Evolutionary conservation across 2,329 filamentous ascomycete genomes (phyloP), one percentile per base, ranked within the genome.

Genomic region (Aspergillus brunneoviolaceus): DNA sequence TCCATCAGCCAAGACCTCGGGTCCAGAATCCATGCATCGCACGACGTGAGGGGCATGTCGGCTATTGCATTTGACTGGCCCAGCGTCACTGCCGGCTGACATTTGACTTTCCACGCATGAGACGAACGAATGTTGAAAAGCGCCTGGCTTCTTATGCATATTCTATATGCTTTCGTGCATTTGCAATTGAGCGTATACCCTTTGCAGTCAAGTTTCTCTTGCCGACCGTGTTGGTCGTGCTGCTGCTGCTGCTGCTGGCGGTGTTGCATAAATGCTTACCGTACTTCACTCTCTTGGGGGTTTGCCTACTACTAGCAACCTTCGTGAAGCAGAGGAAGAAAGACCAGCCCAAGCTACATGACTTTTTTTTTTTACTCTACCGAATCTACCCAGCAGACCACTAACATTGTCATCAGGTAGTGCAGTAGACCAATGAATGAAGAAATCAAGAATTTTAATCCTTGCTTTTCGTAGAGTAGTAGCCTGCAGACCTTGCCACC

Each of bases 151-250:
- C 39, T 49, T 52, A 48, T 60, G 64, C 65, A 67, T 60, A 66
- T 63, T 65, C 63, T 63, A 67, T 60, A 66, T 63, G 64, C 65
- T 47, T 55, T 55, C n/a, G 42, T 55, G 53, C 53, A 55, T 55
- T 66, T 64, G 42, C 42, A 47, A 69, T 61, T 58, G 63, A 72
- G 70, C 69, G 70, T 70, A 71, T 71, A 71, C 69, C 70, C 68
- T 64, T 67, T 51, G 49, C 27, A 59, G 49, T 47, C 53, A 55
- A 19, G 16, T 16, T 45, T 45, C 16, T 19, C 39, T 45, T 45
- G 16, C 39, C 16, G 39, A 45, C 39, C 39, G 39, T 19, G n/a
- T 45, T 45, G 33, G 11, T 29, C 27, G 7, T 35, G 33, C 33
- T 35, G 14, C 14, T 42, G 33, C 33, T 35, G 14, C 14, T 42